Base-by-base conservation (phyloP, 1,284 basidiomycete species). In the Ganoderma leucocontextum region DNA sequence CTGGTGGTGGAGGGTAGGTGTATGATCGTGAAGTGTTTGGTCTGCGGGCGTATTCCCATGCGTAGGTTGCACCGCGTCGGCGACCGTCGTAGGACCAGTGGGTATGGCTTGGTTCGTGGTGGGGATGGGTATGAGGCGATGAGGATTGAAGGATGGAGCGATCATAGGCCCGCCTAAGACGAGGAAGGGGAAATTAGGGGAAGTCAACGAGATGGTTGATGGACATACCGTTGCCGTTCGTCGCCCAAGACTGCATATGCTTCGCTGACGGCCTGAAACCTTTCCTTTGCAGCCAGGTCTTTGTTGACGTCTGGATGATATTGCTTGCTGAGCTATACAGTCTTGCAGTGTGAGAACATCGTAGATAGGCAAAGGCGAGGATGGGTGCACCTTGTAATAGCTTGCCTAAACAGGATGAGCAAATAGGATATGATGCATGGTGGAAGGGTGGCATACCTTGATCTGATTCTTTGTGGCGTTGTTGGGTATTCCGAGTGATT, bases 241-340 rank as follows among this genome's bases (percentile, higher is more conserved):
- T 87, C 82, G 9, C 83, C 81, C 6, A 87, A 76, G 29, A 85
- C 72, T 0, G 80, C 75, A 66, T 86, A 87, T 1, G 86, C 86
- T 55, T 86, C 85, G 70, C 83, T 86, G 62, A 85, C 80, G 1
- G 78, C 79, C 63, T 84, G 83, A 67, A 86, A 87, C 64, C 77
- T 84, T 64, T 79, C 77, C 68, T 79, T 81, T 3, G 86, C 81
- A 7, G 69, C 64, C 2, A 75, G 76, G 55, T 85, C 84, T 39
- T 79, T 77, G 65, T 81, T 81, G 9, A 84, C 73, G 73, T 87
- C 86, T 0, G 86, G 86, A 68, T 87, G 86, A 63, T 81, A 81
- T 67, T 78, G 71, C 70, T 87, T 87, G 78, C 85, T 87, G 64
- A 87, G 74, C 85, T 87, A 73, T 1, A 67, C 33, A 52, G 59